Evolutionary conservation across 805 yeast genomes (phyloP).

Genomic region (Candida endomychidarum): DNA sequence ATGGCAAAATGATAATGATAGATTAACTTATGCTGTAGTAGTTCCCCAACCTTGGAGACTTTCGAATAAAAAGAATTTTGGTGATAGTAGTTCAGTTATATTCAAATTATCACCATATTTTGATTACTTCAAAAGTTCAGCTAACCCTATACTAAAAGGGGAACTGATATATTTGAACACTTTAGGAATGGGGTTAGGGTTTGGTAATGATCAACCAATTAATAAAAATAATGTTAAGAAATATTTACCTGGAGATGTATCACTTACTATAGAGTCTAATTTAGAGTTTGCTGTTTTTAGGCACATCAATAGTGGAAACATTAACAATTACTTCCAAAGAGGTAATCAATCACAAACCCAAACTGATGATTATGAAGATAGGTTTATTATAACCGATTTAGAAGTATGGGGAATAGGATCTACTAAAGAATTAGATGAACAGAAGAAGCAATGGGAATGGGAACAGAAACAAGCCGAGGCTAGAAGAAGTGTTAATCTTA

Average conservation of each 20-base stretch:
- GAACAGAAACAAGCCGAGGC: constrained; percentile 83
- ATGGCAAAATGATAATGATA: constrained; percentile 44
- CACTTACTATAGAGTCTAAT: constrained; percentile 73
- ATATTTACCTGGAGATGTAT: constrained; percentile 71
- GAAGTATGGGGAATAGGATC: constrained; percentile 95
- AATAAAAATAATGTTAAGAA: constrained; percentile 45
- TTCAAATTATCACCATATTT: constrained; percentile 69
- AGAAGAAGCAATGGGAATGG: constrained; percentile 83
- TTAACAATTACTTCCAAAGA: constrained; percentile 24
- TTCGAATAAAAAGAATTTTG: constrained; percentile 72
- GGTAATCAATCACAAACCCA: constrained; percentile 21
- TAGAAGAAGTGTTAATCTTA: constrained; percentile 66
- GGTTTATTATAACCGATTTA: constrained; percentile 68
- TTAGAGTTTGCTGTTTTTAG: constrained; percentile 82
- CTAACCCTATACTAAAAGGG: constrained; percentile 31
- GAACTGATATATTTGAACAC: constrained; percentile 64
- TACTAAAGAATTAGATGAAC: constrained; percentile 72
- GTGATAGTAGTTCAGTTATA: constrained; percentile 55
- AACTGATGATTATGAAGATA: constrained; percentile 54
- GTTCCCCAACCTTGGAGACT: constrained; percentile 74
- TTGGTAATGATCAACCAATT: constrained; percentile 69
- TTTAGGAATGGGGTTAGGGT: constrained; percentile 77
- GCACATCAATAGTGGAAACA: constrained; percentile 38
- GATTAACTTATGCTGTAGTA: constrained; percentile 62
- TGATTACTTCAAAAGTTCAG: constrained; percentile 42